Evolutionary conservation across 164 flowering plant species (phyloP).

Genomic region (Akebia trifoliata): DNA sequence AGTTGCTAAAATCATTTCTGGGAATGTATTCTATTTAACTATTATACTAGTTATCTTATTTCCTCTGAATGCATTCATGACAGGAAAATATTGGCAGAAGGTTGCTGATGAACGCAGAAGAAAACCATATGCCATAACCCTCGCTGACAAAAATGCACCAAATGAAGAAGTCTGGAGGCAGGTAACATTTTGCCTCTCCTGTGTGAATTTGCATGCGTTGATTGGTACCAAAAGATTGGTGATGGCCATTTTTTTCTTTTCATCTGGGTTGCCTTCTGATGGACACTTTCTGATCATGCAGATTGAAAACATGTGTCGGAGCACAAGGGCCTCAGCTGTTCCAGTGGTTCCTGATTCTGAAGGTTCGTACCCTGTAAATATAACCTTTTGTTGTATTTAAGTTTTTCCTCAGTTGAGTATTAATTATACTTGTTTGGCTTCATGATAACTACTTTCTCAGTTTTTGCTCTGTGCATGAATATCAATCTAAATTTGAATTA

Average conservation of each 20-base stretch:
- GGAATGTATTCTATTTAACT: too few relatives aligned
- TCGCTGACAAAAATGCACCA: too few relatives aligned
- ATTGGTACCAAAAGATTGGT: too few relatives aligned
- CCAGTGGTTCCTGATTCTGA: conserved; percentile 85
- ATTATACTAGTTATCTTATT: too few relatives aligned
- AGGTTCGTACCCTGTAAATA: conserved; percentile 35
- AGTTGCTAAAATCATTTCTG: too few relatives aligned
- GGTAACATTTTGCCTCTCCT: too few relatives aligned
- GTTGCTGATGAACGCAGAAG: too few relatives aligned
- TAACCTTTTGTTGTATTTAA: not conserved
- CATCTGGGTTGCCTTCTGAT: conserved; percentile 2
- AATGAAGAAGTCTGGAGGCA: too few relatives aligned
- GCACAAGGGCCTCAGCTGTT: conserved; percentile 70
- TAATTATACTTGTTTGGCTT: not conserved
- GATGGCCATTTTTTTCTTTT: not conserved
- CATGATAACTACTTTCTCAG: not conserved
- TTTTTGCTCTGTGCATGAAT: not conserved
- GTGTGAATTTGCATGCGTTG: too few relatives aligned
- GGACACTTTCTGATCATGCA: conserved; percentile 24
- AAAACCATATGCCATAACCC: too few relatives aligned
- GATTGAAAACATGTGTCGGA: conserved; percentile 81
- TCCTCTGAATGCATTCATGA: too few relatives aligned
- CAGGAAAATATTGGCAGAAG: too few relatives aligned
- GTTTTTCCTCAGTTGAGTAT: not conserved
- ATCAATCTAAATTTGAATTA: not conserved